phyloP scores from a whole-genome alignment of 345 rosid genomes.

The Hibiscus mutabilis region DNA sequence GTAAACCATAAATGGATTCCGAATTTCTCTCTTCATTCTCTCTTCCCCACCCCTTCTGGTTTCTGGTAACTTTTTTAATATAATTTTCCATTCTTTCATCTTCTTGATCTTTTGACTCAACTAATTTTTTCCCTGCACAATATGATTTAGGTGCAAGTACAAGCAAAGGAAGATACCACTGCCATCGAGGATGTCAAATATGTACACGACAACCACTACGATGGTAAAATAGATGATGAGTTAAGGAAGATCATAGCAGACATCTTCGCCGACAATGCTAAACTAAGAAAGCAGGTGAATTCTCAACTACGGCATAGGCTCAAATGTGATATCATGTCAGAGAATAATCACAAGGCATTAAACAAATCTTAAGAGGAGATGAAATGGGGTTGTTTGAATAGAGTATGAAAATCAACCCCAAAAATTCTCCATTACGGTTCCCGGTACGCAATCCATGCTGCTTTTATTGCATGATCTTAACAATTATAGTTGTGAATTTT shows the following conservation, averaged over 20 bases:
- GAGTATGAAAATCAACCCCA: not conserved
- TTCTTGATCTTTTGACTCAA: not conserved
- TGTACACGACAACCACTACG: slow-evolving; percentile 8
- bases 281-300: slow-evolving; percentile 67
- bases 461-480: slow-evolving; percentile 14
- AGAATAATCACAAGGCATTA: slow-evolving; percentile 4
- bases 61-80: not conserved
- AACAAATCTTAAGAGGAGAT: slow-evolving; percentile 5
- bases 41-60: not conserved
- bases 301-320: slow-evolving; percentile 33
- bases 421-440: not conserved
- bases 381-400: slow-evolving; percentile 5
- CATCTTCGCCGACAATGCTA: slow-evolving; percentile 48
- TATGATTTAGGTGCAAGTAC: slow-evolving; percentile 38
- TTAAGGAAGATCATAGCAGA: slow-evolving; percentile 49
- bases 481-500: slow-evolving; percentile 15
- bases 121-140: not conserved
- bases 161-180: slow-evolving; percentile 35
- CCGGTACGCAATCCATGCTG: not conserved
- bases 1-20: not conserved
- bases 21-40: not conserved
- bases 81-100: not conserved
- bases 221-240: slow-evolving; percentile 30
- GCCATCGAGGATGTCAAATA: slow-evolving; percentile 18
- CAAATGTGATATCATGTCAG: slow-evolving; percentile 11